phyloP scores from a whole-genome alignment of 441 rosid genomes.

The Cnidoscolus chayamansa region DNA sequence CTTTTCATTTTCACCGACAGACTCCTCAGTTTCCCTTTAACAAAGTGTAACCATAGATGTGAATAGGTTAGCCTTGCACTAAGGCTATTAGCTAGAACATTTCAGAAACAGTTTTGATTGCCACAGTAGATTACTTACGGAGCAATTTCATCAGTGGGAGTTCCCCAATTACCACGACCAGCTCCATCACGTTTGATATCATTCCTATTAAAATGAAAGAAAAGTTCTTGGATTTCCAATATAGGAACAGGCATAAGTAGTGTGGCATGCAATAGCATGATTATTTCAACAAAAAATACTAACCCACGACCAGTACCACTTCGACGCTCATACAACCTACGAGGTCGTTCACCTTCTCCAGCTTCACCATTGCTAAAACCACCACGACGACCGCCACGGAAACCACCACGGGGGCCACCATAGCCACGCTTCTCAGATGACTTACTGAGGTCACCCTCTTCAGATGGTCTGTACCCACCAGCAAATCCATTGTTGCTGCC shows the following conservation, averaged over 20 bases:
- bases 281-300: constrained; percentile 24
- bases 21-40: constrained; percentile 64
- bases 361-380: constrained; percentile 56
- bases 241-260: background rate
- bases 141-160: constrained; percentile 58
- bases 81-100: background rate
- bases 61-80: background rate
- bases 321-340: constrained; percentile 67
- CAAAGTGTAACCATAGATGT: constrained; percentile 17
- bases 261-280: background rate
- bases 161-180: constrained; percentile 96
- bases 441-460: constrained; percentile 66
- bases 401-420: constrained; percentile 59
- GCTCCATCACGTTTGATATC: constrained; percentile 81
- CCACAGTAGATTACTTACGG: constrained; percentile 43
- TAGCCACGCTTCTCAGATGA: constrained; percentile 55
- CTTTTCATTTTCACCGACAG: constrained; percentile 53
- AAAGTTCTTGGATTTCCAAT: no score
- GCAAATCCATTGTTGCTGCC: constrained; percentile 47
- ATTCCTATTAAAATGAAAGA: constrained; percentile 34
- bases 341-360: constrained; percentile 64
- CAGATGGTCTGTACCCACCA: constrained; percentile 54
- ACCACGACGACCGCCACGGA: constrained; percentile 74
- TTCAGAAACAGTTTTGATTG: background rate
- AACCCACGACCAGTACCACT: constrained; percentile 94